These are phyloP conservation scores for Oenanthe javanica DNA, from an alignment of 140 eudicot species.

Conservation along the genomic window DNA sequence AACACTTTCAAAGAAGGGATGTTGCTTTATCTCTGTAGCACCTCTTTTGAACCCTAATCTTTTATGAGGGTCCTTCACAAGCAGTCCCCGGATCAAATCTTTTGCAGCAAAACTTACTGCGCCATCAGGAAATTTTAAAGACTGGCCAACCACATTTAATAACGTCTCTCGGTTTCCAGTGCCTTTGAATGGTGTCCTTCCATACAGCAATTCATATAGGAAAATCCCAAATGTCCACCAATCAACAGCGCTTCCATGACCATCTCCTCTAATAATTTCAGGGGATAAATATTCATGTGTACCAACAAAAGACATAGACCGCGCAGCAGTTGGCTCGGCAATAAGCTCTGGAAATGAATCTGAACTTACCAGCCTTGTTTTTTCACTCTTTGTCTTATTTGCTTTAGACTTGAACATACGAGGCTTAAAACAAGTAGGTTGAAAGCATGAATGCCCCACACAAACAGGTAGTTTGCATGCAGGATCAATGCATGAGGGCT, in stretches of 20 bases:
- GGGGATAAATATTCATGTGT: constrained; percentile 96
- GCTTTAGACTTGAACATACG: constrained; percentile 65
- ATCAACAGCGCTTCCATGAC: constrained; percentile 95
- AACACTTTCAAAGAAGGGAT: constrained; percentile 68
- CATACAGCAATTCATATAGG: constrained; percentile 72
- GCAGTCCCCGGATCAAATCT: constrained; percentile 73
- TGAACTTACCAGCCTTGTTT: constrained; percentile 14
- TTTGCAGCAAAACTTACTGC: constrained; percentile 76
- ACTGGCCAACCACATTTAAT: constrained; percentile 80
- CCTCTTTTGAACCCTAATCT: constrained; percentile 90
- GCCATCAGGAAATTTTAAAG: constrained; percentile 80
- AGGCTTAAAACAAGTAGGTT: constrained; percentile 85
- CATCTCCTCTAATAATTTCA: constrained; percentile 90
- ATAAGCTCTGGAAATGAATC: constrained; percentile 71
- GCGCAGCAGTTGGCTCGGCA: constrained; percentile 83
- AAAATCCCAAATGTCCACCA: constrained; percentile 98
- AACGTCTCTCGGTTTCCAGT: constrained; percentile 86
- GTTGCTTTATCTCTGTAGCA: constrained; percentile 91
- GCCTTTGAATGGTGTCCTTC: constrained; percentile 91
- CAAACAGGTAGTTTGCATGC: constrained; percentile 66
- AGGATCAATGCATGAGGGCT: constrained; percentile 80
- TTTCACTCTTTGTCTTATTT: constrained; percentile 31
- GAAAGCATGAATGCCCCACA: constrained; percentile 73
- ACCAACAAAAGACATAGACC: constrained; percentile 97
- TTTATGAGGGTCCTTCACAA: constrained; percentile 82